Evolutionary conservation across 768 basidiomycete genomes (phyloP), one percentile per base, ranked within the genome.

Genomic region (Dacryopinax primogenitus): DNA sequence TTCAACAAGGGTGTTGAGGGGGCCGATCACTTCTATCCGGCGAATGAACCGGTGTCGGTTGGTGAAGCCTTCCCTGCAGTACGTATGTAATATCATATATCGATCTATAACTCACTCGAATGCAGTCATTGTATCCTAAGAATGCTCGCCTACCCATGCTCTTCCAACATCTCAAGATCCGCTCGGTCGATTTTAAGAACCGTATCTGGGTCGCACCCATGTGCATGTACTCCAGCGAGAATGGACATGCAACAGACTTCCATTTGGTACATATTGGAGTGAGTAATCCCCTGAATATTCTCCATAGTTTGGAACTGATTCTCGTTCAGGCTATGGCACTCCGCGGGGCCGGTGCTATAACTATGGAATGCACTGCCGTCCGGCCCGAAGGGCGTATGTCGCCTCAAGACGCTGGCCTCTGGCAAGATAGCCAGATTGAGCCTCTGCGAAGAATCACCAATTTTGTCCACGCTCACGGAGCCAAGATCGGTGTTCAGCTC

Each of bases 241-340:
- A 85, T 63, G 90, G 90, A 0, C 84, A 87, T 69, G 83, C 84
- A 2, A 90, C 89, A 0, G 86, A 90, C 67, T 91, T 86, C 84
- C 91, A 92, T 72, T 74, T 91, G 2, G 87, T 90, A 18, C 88
- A 92, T 71, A 78, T 88, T 34, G 87, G 87, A 1, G 83, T 83
- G 67, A 69, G 73, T 61, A 7, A 45, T 12, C 0, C 26, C 58
- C 62, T 64, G 3, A 65, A 11, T 13, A 33, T 1, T 9, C n/a
- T 2, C 12, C 21, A n/a, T 33, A 9, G 21, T 9, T 64, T 26
- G 15, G 70, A 12, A 13, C 26, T 33, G 65, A n/a, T 37, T 18
- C 7, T 16, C n/a, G 4, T 21, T 16, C 39, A 44, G 41, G 16
- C 51, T 16, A 51, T 51, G 69, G 88, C 88, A 11, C 80, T 85